Evolutionary conservation across 2,329 filamentous ascomycete genomes (phyloP).

Genomic region (Phaeosphaeria sp.): DNA sequence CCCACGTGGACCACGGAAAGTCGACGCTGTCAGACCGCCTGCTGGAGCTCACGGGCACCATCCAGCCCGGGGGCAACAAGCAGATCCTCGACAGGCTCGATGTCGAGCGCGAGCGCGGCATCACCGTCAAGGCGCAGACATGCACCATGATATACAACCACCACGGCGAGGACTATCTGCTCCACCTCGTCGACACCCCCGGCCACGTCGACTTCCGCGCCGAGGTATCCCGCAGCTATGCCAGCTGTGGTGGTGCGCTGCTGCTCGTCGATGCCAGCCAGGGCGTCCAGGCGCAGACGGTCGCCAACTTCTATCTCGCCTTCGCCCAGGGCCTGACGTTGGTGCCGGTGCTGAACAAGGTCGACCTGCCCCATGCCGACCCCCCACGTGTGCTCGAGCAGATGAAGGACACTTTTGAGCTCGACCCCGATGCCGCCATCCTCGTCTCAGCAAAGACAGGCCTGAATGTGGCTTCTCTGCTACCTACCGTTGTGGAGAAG

Average conservation of each 20-base stretch:
- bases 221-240: conserved; percentile 94
- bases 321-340: conserved; percentile 89
- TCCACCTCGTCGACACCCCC: conserved; percentile 95
- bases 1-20: conserved; percentile 98
- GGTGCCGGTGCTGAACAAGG: conserved; percentile 95
- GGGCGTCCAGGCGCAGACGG: conserved; percentile 95
- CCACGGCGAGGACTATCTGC: conserved; percentile 83
- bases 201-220: conserved; percentile 98
- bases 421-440: conserved; percentile 76
- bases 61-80: conserved; percentile 83
- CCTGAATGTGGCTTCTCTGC: conserved; percentile 79
- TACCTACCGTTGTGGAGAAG: conserved; percentile 84
- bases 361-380: conserved; percentile 90
- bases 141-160: conserved; percentile 97
- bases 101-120: conserved; percentile 93
- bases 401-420: conserved; percentile 84
- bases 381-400: conserved; percentile 85
- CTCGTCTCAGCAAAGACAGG: conserved; percentile 94
- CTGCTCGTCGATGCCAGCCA: conserved; percentile 95
- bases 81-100: conserved; percentile 97
- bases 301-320: conserved; percentile 97
- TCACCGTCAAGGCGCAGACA: conserved; percentile 98
- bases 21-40: conserved; percentile 92
- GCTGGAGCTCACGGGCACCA: conserved; percentile 92
- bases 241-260: conserved; percentile 87